Evolutionary conservation across 345 rosid species (phyloP).

Genomic region (Cochlearia excelsa): DNA sequence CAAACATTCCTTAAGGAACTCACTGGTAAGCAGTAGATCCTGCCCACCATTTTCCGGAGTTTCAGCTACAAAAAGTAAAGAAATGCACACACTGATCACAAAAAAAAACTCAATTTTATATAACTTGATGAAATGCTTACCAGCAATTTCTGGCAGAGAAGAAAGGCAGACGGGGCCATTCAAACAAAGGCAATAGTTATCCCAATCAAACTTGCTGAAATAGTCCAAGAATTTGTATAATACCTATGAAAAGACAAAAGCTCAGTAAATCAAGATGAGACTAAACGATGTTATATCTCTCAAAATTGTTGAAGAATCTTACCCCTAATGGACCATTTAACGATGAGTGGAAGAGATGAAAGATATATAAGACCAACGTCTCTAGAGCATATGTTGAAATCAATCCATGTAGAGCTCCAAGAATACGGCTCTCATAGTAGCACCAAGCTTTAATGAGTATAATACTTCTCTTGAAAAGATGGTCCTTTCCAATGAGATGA

Average conservation of each 20-base stretch:
- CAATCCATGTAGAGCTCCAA: slow-evolving; percentile 99
- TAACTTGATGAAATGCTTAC: slow-evolving; percentile 40
- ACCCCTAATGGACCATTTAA: slow-evolving; percentile 99
- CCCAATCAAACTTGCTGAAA: slow-evolving; percentile 98
- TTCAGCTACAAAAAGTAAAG: slow-evolving; percentile 45
- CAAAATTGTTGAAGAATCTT: slow-evolving; percentile 36
- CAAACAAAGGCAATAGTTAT: slow-evolving; percentile 77
- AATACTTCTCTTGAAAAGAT: slow-evolving; percentile 93
- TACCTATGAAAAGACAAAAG: slow-evolving; percentile 44
- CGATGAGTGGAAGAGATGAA: slow-evolving; percentile 84
- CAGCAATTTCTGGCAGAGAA: slow-evolving; percentile 58
- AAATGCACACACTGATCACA: slow-evolving; percentile 9
- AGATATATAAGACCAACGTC: slow-evolving; percentile 94
- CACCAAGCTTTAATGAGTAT: slow-evolving; percentile 99
- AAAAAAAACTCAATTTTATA: slow-evolving; percentile 10
- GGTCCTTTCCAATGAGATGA: slow-evolving; percentile 65
- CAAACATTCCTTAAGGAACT: slow-evolving; percentile 58
- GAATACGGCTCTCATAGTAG: slow-evolving; percentile 98
- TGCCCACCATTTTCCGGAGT: slow-evolving; percentile 51
- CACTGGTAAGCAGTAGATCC: slow-evolving; percentile 59
- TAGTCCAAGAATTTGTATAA: slow-evolving; percentile 81
- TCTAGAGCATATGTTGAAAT: slow-evolving; percentile 97
- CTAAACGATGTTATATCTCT: slow-evolving; percentile 7
- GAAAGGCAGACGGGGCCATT: slow-evolving; percentile 68
- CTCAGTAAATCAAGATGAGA: slow-evolving; percentile 18